Evolutionary conservation across 1,284 basidiomycete genomes (phyloP), one percentile per base, ranked within the genome.

Genomic region (Stereum hirsutum): DNA sequence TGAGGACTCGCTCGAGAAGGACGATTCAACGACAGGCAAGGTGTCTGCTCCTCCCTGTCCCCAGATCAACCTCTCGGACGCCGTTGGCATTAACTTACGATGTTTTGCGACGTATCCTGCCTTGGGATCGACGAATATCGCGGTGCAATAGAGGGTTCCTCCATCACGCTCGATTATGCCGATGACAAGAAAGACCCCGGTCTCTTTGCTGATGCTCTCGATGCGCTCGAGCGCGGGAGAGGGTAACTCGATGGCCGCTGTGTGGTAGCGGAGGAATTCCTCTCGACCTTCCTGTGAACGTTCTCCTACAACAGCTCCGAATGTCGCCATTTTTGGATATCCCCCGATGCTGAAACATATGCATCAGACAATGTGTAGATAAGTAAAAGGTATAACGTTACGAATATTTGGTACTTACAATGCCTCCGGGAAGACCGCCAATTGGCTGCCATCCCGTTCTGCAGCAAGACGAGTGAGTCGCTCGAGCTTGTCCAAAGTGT

Each of bases 31-130:
- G 4, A 65, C 61, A 17, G 62, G 57, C 3, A 65, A 46, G 1
- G 62, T 64, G 11, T 54, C 54, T 3, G 52, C 49, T 21, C 59
- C 70, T 0, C 77, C 74, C 53, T 74, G 71, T 2, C 78, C 76
- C 85, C 85, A 89, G 12, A 88, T 72, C 4, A 83, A 58, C 21
- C 82, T 64, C 56, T 88, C 85, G 27, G 69, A 61, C 0, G 70
- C 85, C 3, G 85, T 88, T 1, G 84, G 84, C 57, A 81, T 68
- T 21, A 88, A 57, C 58, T 88, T 88, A n/a, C 84, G 65, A 55
- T 85, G 83, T 50, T 80, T 81, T 10, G 67, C 72, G 10, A 86
- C 58, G 30, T 78, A 67, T 6, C 75, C 75, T n/a, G 72, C 61
- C 10, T 53, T 49, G 0, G 80, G 78, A 43, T 75, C 72, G 24